These are phyloP conservation scores for Claviceps humidiphila DNA, from an alignment of 2,329 filamentous ascomycete genomes.

Conservation along the genomic window DNA sequence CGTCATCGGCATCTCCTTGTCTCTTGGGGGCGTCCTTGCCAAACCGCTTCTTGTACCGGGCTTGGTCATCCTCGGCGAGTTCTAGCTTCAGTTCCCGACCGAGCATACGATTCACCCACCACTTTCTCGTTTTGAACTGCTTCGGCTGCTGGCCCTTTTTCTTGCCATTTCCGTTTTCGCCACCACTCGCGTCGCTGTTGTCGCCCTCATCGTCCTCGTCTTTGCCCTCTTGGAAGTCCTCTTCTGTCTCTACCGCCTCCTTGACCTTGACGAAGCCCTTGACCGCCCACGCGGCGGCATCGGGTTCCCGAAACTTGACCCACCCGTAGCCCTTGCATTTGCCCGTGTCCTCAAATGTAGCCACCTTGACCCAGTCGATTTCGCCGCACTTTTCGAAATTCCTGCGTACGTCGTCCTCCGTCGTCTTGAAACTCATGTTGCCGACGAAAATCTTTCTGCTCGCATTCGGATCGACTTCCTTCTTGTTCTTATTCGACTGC, in stretches of 20 bases:
- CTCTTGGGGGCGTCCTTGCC: constrained; percentile 51
- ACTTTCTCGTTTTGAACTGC: constrained; percentile 50
- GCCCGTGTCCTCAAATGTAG: constrained; percentile 89
- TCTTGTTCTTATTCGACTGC: constrained; percentile 23
- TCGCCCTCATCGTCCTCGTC: constrained; percentile 32
- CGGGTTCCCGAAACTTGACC: constrained; percentile 76
- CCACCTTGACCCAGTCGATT: constrained; percentile 72
- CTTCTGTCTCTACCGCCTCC: constrained; percentile 49
- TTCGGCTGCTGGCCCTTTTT: constrained; percentile 25
- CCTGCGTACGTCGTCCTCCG: constrained; percentile 63
- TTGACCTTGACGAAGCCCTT: constrained; percentile 66
- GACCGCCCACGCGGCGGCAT: constrained; percentile 56
- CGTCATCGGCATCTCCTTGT: constrained; percentile 10
- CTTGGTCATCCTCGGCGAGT: constrained; percentile 81
- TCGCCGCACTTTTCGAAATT: constrained; percentile 80
- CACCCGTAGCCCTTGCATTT: constrained; percentile 98
- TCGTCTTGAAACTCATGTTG: constrained; percentile 72
- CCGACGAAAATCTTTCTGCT: constrained; percentile 84
- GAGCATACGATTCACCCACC: constrained; percentile 76
- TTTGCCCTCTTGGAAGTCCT: constrained; percentile 41
- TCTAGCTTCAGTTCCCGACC: constrained; percentile 78
- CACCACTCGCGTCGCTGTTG: constrained; percentile 18
- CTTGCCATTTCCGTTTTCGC: constrained; percentile 13
- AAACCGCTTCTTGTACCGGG: constrained; percentile 86
- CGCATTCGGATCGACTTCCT: constrained; percentile 33